Conservation (phyloP, 208 protist genomes). For the Trypanosoma scelopori region DNA sequence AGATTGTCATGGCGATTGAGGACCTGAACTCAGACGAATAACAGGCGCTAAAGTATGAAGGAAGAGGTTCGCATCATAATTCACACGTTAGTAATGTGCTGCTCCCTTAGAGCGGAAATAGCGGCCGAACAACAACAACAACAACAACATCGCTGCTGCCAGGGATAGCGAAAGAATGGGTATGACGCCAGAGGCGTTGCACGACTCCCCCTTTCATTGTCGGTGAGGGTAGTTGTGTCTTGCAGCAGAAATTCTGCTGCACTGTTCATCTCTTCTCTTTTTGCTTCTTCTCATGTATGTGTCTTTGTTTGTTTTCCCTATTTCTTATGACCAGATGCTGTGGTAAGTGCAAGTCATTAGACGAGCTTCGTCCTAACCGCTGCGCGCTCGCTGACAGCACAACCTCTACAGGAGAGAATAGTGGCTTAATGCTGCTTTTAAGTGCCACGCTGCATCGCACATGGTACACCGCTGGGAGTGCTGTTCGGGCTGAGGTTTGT, state of each 20-base stretch:
- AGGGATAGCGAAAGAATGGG: too few species aligned
- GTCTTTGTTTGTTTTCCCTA: neutral
- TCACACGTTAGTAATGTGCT: too few species aligned
- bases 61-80: too few species aligned
- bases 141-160: too few species aligned
- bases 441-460: slow-evolving; percentile 40
- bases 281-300: neutral
- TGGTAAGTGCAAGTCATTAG: too few species aligned
- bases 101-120: neutral
- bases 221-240: too few species aligned
- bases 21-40: slow-evolving; percentile 81
- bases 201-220: too few species aligned
- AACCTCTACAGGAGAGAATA: neutral
- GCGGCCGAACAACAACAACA: neutral
- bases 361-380: neutral
- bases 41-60: neutral
- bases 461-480: slow-evolving; percentile 68
- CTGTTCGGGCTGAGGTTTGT: slow-evolving; percentile 31
- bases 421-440: slow-evolving; percentile 9
- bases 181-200: too few species aligned
- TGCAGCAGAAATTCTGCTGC: too few species aligned
- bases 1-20: slow-evolving; percentile 86
- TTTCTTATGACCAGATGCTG: too few species aligned
- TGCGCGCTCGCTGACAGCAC: neutral
- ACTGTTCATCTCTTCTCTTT: neutral